Base-by-base conservation (phyloP, 2,329 filamentous ascomycete genomes). In the Fusarium setosum region DNA sequence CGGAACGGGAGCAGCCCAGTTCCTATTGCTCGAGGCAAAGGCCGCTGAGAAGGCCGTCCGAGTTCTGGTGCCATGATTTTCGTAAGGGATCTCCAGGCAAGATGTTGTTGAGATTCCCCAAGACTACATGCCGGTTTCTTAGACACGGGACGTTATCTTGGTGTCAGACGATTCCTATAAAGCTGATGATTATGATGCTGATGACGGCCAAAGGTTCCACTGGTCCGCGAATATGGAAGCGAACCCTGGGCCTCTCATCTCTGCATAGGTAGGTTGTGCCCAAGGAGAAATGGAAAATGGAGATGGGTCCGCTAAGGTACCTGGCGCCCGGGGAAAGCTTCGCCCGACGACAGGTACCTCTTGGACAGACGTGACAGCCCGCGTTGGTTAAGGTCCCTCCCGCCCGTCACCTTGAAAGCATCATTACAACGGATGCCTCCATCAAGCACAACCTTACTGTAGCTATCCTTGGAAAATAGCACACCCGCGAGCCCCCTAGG, bases 1-100 rank as follows among this genome's bases (percentile, higher is more conserved):
- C 50, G 41, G 59, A 53, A 56, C 51, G 42, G 64, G 59, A 66
- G 51, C 56, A 61, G 47, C 50, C 59, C 41, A 40, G 52, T 45
- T 63, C 58, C 44, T 57, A 37, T 48, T 67, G 47, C 47, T 60
- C 34, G 45, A 56, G 34, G 24, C 17, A 7, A 31, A 40, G 40
- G 40, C 32, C 55, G 40, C 54, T 62, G 61, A 62, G 53, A 57
- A 56, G 41, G 57, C 53, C 60, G 56, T 49, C 56, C 50, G 52
- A 59, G 20, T 26, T 41, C 17, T 29, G 15, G 50, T 38, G 52
- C 23, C 23, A 20, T 13, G 26, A 48, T 29, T 24, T 51, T 45
- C 5, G 31, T 26, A 26, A 21, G 34, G 34, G 48, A 45, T 50
- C n/a, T n/a, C 20, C 26, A 31, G 15, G n/a, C 12, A 31, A 20